Evolutionary conservation across 768 basidiomycete species (phyloP).

Genomic region (Crucibulum laeve): DNA sequence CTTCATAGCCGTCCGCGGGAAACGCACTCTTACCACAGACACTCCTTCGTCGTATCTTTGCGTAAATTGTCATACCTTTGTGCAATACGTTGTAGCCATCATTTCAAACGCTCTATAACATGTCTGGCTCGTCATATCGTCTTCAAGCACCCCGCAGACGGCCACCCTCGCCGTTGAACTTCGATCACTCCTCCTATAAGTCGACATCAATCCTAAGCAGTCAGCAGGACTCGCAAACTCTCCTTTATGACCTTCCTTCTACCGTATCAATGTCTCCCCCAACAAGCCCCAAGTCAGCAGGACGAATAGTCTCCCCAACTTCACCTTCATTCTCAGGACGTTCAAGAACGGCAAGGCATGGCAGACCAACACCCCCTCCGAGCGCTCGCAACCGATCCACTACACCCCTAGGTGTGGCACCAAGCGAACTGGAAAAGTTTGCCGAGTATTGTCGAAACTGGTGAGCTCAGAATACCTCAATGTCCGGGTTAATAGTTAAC

Average conservation of each 20-base stretch:
- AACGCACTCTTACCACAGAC: too few species aligned
- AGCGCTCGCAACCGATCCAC: constrained; percentile 58
- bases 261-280: constrained; percentile 55
- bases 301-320: constrained; percentile 44
- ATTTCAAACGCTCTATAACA: too few species aligned
- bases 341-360: constrained; percentile 43
- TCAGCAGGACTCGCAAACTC: constrained; percentile 50
- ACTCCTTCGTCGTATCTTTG: too few species aligned
- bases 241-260: constrained; percentile 75
- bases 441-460: constrained; percentile 75
- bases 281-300: constrained; percentile 43
- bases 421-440: constrained; percentile 74
- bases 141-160: constrained; percentile 63
- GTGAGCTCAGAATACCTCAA: constrained; percentile 32
- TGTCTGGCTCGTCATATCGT: constrained; percentile 62
- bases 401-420: constrained; percentile 62
- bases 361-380: constrained; percentile 56
- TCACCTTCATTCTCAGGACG: constrained; percentile 54
- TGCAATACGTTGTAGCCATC: too few species aligned
- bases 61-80: too few species aligned
- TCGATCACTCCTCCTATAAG: constrained; percentile 41
- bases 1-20: too few species aligned
- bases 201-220: constrained; percentile 37
- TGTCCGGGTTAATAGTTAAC: constrained; percentile 2
- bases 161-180: constrained; percentile 57